phyloP scores from a whole-genome alignment of 495 filamentous ascomycete genomes.

The Cryomyces minteri region DNA sequence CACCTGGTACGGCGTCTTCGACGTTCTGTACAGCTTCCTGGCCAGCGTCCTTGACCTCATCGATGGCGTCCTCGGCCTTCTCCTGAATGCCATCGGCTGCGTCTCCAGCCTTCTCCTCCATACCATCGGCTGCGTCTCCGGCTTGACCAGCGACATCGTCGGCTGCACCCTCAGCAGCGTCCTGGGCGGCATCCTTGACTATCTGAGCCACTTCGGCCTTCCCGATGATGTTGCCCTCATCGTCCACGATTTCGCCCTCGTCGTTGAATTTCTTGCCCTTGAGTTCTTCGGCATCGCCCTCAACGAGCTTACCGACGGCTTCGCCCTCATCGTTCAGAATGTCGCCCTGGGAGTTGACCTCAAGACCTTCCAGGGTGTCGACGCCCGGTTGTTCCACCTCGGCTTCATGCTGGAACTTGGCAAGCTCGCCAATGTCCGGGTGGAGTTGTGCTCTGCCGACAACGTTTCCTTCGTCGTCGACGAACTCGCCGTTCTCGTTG shows the following conservation, averaged over 20 bases:
- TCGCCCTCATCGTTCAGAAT: slow-evolving; percentile 25
- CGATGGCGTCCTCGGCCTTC: slow-evolving; percentile 3
- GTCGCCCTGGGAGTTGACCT: slow-evolving; percentile 17
- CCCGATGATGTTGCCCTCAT: slow-evolving; percentile 24
- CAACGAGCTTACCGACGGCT: slow-evolving; percentile 19
- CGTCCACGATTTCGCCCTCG: slow-evolving; percentile 24
- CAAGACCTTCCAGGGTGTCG: slow-evolving; percentile 20
- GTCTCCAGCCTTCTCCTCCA: slow-evolving; percentile 4
- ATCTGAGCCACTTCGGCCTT: slow-evolving; percentile 12
- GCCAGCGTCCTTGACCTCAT: slow-evolving; percentile 9
- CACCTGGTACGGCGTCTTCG: slow-evolving; percentile 28
- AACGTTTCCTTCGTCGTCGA: slow-evolving; percentile 25
- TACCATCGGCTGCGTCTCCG: slow-evolving; percentile 15
- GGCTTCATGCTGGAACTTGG: slow-evolving; percentile 1
- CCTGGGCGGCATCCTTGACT: slow-evolving; percentile 11
- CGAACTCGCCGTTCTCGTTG: slow-evolving; percentile 25
- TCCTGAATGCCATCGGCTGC: slow-evolving; percentile 17
- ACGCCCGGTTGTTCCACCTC: slow-evolving; percentile 18
- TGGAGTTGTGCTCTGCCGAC: slow-evolving; percentile 22
- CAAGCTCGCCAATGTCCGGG: slow-evolving; percentile 7
- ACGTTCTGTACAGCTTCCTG: slow-evolving; percentile 18
- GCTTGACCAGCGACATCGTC: slow-evolving; percentile 9
- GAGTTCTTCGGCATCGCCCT: slow-evolving; percentile 21
- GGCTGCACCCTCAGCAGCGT: slow-evolving; percentile 12
- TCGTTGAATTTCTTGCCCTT: slow-evolving; percentile 22